Evolutionary conservation across 306 rosid species (phyloP).

Genomic region (Comarum palustre): DNA sequence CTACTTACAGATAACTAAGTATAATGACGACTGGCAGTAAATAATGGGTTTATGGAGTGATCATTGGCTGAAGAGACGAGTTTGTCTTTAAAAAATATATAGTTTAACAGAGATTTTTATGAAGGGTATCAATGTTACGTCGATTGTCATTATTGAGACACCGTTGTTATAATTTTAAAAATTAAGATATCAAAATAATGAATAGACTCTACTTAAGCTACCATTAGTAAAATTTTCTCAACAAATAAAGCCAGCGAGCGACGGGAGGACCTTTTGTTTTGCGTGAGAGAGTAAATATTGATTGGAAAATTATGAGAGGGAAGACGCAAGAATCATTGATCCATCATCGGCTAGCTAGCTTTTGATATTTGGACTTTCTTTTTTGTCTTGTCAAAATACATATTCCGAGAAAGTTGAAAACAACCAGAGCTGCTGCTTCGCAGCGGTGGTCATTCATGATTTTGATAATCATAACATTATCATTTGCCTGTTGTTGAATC

Average conservation of each 20-base stretch:
- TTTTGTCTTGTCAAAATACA: slow-evolving; percentile 13
- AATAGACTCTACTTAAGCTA: no score
- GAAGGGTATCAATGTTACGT: no score
- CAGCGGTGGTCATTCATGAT: slow-evolving; percentile 13
- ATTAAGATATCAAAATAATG: no score
- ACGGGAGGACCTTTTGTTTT: slow-evolving; percentile 3
- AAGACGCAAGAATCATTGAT: background rate
- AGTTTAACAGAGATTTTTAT: no score
- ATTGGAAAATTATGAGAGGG: background rate
- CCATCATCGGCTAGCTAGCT: slow-evolving; percentile 3
- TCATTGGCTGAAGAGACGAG: no score
- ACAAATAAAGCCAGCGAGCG: background rate
- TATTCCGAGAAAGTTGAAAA: background rate
- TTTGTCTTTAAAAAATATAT: no score
- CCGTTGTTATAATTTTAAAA: no score
- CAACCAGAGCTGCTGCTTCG: background rate
- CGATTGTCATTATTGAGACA: no score
- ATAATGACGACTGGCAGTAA: no score
- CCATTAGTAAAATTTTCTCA: no score
- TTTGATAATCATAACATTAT: slow-evolving; percentile 41
- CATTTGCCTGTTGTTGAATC: slow-evolving; percentile 23
- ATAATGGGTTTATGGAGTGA: no score
- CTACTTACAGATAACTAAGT: no score
- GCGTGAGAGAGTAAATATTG: background rate
- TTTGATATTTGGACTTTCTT: background rate